Evolutionary conservation across 768 basidiomycete species (phyloP), one percentile per base, ranked within the genome.

Genomic region (Hortiboletus flavorubellus): DNA sequence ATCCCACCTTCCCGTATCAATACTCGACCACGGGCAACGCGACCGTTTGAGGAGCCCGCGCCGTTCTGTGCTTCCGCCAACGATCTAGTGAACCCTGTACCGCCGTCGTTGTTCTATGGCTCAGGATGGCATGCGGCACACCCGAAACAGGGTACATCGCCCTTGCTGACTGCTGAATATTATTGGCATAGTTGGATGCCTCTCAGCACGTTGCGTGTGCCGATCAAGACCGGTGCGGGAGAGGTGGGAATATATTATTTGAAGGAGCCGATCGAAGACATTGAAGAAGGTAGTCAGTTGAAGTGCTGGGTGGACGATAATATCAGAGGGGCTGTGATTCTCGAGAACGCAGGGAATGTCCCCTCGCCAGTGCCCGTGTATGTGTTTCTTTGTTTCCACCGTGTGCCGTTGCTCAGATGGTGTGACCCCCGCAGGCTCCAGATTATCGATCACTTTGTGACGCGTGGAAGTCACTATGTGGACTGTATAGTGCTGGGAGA

Each of bases 231-330:
- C 0, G 87, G 89, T 5, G 91, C 89, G 31, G 97, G 97, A 9
- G 96, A 98, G 65, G 82, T 99, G 39, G 94, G 90, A 37, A 78
- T 99, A 9, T 98, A 98, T 73, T 97, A 86, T 72, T 56, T 98
- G 33, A 81, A 81, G 68, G 92, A 93, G 58, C 87, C 91, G 11
- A 73, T 78, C 46, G 65, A 64, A 26, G 68, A 75, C 16, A 76
- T 83, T 35, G 85, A 81, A 6, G 75, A 81, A 56, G 88, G 91
- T 33, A 85, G 86, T 62, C 78, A 81, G 49, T 77, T 95, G 4
- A 83, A 90, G 64, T 98, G 97, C 69, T 98, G 96, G 96, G 97
- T 99, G 33, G 97, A 99, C 70, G 95, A 99, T 70, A 99, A 99
- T 68, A 82, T 85, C 59, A 72, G 64, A 0, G 96, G 97, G 5